Evolutionary conservation across 2,329 filamentous ascomycete species (phyloP), one percentile per base, ranked within the genome.

Genomic region (Paecilomyces dactylethromorphus): DNA sequence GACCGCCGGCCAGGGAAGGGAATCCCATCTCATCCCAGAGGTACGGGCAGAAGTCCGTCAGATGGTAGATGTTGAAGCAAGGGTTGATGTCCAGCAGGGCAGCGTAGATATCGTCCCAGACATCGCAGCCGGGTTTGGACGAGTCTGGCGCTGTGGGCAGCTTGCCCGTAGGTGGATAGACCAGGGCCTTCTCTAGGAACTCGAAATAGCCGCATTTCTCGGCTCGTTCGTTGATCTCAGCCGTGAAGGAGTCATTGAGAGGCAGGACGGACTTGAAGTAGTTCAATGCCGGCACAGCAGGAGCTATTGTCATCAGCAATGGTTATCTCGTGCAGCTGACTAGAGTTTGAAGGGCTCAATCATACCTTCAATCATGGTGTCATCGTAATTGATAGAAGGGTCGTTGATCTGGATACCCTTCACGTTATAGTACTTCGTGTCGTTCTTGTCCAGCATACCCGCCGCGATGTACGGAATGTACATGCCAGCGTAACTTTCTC

Each of bases 21-120:
- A 88, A 87, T 6, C 84, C 84, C 18, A 92, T 79, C 0, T 87
- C 82, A 61, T 90, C 84, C 80, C 84, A 90, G 1, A 84, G 76
- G 7, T 85, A 67, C 0, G 90, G 90, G 67, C 90, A 93, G 3
- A 86, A 88, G 6, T 86, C 87, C 0, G 84, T 83, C 7, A 92
- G 81, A 54, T 89, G 84, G 73, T 92, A 92, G 7, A 88, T 78
- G 69, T 91, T 86, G 75, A 89, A 94, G 77, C 90, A 93, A 0
- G 90, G 90, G 74, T 93, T 93, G 49, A 85, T 72, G 3, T 78
- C 68, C 3, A 76, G 62, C 7, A 82, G 81, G 18, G 84, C 86
- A 0, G 77, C 65, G 63, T 76, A 75, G 33, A 89, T 82, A 15
- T 81, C 76, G 55, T 80, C 71, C 69, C 81, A 87, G 13, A 89